Evolutionary conservation across 2,329 filamentous ascomycete species (phyloP).

Genomic region (Thelonectria blattea): DNA sequence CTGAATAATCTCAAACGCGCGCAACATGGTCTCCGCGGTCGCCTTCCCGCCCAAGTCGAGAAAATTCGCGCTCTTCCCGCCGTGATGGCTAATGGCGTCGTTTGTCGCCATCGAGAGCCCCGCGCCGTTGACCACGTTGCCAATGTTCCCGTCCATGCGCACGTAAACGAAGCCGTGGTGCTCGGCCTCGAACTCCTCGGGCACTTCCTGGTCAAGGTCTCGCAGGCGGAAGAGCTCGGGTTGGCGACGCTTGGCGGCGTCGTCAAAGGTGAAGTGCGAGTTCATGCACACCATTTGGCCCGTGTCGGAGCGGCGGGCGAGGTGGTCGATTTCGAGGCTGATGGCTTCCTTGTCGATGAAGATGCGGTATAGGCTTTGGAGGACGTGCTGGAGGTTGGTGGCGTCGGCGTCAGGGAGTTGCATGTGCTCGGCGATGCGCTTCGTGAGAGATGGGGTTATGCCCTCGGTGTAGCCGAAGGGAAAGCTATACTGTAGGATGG

Average conservation of each 20-base stretch:
- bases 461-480: conserved; percentile 37
- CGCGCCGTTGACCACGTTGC: conserved; percentile 87
- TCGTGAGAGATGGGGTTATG: conserved; percentile 35
- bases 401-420: background rate
- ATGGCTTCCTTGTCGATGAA: conserved; percentile 56
- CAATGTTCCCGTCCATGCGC: conserved; percentile 67
- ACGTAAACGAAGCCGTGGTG: conserved; percentile 81
- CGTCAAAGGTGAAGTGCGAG: conserved; percentile 55
- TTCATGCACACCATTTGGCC: conserved; percentile 42
- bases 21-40: conserved; percentile 79
- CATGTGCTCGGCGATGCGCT: conserved; percentile 20
- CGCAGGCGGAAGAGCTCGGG: conserved; percentile 46
- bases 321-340: conserved; percentile 49
- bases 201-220: conserved; percentile 42
- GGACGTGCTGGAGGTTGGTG: conserved; percentile 28
- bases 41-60: conserved; percentile 90
- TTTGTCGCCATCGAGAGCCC: conserved; percentile 92
- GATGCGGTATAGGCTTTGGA: conserved; percentile 40
- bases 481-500: conserved; percentile 25
- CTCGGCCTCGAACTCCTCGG: conserved; percentile 46
- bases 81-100: conserved; percentile 73
- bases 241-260: conserved; percentile 53
- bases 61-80: conserved; percentile 79
- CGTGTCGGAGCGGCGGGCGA: conserved; percentile 38
- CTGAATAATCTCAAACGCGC: conserved; percentile 76